Evolutionary conservation across 1,284 basidiomycete genomes (phyloP), one percentile per base, ranked within the genome.

Genomic region (Coniferiporia sulphurascens): DNA sequence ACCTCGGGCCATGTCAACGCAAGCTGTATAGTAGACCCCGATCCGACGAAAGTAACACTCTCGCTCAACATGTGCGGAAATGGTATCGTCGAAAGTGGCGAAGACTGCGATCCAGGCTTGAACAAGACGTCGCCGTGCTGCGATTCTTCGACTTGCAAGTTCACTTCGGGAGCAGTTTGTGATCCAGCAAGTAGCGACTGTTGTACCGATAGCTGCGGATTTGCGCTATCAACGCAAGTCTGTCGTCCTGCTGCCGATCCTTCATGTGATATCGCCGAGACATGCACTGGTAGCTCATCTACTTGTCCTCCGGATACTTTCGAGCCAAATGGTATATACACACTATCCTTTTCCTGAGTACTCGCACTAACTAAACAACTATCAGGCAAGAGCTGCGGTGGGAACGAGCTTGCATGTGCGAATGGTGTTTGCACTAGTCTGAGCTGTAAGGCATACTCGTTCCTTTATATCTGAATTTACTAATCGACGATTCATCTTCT

Each of bases 91-190:
- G 83, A 89, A 69, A 69, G 66, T 0, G 85, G 89, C 48, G 93
- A 95, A 74, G 89, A 95, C 59, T 96, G 94, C 71, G 93, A 96
- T 71, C 93, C 93, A 0, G 93, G 93, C 41, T 70, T 74, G 15
- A 82, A 80, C 59, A 68, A 75, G 32, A 76, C 75, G 51, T 88
- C 87, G 12, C 72, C 82, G 3, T 95, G 93, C 74, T 97, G 92
- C 74, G 83, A 95, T 72, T 69, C 84, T 1, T 63, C 72, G 27
- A 93, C 91, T 3, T 97, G 94, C 78, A 89, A 86, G 72, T 90
- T 95, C 74, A 80, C 70, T 43, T 66, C 74, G 32, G 82, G 82
- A 19, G 86, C 93, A 0, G 80, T 86, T 13, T 97, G 94, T 72
- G 92, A 95, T 70, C 91, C 92, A 1, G 71, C 78, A 48, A 91